Evolutionary conservation across 2,329 filamentous ascomycete genomes (phyloP).

Genomic region (Myriosclerotinia scirpicola): DNA sequence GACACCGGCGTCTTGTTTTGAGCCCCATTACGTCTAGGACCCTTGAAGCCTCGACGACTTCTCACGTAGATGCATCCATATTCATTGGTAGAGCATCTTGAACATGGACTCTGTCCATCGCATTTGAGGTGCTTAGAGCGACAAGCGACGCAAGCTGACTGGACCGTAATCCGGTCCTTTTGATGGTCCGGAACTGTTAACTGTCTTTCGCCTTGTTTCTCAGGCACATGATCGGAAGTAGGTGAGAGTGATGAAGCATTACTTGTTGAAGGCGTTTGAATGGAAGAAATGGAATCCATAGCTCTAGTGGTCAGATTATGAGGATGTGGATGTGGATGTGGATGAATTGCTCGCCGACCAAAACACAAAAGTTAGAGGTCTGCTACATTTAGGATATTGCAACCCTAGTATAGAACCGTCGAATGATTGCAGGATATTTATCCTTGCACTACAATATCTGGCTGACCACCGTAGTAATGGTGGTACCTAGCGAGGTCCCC

Average conservation of each 20-base stretch:
- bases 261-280: constrained; percentile 23
- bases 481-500: constrained; percentile 23
- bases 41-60: constrained; percentile 74
- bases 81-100: constrained; percentile 60
- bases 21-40: constrained; percentile 46
- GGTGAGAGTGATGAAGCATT: constrained; percentile 23
- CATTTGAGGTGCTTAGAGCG: constrained; percentile 68
- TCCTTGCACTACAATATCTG: constrained; percentile 17
- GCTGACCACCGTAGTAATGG: constrained; percentile 21
- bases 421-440: constrained; percentile 18
- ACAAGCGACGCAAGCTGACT: constrained; percentile 38
- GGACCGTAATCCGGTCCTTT: constrained; percentile 34
- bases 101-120: constrained; percentile 68
- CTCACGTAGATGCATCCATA: constrained; percentile 69
- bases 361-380: constrained; percentile 27
- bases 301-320: constrained; percentile 25
- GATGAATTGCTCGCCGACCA: constrained; percentile 32
- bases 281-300: constrained; percentile 23
- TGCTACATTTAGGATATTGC: constrained; percentile 19
- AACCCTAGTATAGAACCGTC: constrained; percentile 17
- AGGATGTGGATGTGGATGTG: constrained; percentile 9
- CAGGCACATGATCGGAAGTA: constrained; percentile 18
- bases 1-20: constrained; percentile 16
- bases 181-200: constrained; percentile 23
- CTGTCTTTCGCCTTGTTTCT: constrained; percentile 27